Evolutionary conservation across 2,329 filamentous ascomycete species (phyloP), one percentile per base, ranked within the genome.

Genomic region (Aspergillus pseudoviridinutans): DNA sequence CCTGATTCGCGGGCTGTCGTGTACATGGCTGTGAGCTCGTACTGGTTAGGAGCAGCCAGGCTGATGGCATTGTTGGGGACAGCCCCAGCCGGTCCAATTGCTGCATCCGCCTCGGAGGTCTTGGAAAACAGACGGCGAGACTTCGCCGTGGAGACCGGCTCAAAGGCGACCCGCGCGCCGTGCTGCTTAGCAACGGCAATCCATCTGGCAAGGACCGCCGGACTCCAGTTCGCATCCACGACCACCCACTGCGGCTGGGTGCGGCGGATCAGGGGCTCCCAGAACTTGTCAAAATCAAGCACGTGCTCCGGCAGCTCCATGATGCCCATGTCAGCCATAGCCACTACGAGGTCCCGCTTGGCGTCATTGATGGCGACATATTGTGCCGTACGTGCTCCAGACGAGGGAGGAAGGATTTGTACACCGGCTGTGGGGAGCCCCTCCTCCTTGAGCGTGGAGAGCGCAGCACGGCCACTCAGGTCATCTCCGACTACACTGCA

Each of bases 311-410:
- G 74, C 6, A 74, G 73, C 64, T 85, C 80, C 42, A 96, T 84
- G 65, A 96, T 93, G 55, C 81, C 84, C 92, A 97, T 97, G 70
- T 97, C 94, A 4, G 93, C 92, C 91, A 97, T 96, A 49, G 92
- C 93, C 61, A 97, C 76, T n/a, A 92, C 82, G 2, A 99, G 84
- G 61, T 92, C 89, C 72, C 92, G 95, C 58, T 88, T 85, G 0
- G 80, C 80, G 68, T 95, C 90, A 71, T 97, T 99, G 62, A 97
- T 80, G 17, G 93, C 89, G 3, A 97, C 84, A 71, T 97, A 97
- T 72, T 97, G 92, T 0, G 92, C 91, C 1, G 93, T 97, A 56
- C 89, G 83, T 32, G 80, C 81, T 1, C 82, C 80, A 73, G 76
- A 58, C 78, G 66, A 77, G 47, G 80, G 73, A 17, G 74, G 76